Conservation (phyloP, 306 rosid genomes). For the Acacia melanoxylon region DNA sequence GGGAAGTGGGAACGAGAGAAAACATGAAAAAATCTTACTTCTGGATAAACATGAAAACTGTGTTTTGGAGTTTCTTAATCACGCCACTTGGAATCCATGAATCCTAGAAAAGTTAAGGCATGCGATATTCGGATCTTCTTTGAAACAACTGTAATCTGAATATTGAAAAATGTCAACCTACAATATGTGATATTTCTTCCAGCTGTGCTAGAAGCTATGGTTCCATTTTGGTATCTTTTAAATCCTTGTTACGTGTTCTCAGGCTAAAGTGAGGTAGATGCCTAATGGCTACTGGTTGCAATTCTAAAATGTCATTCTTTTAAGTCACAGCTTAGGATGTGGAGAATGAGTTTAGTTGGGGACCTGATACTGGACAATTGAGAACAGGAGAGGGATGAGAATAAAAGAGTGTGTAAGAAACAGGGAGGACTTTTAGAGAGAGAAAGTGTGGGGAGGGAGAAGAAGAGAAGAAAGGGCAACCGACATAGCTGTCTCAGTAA, state of each 20-base stretch:
- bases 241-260: neutral
- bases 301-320: neutral
- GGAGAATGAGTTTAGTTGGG: neutral
- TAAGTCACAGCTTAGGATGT: neutral
- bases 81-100: neutral
- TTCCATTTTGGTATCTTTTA: neutral
- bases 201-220: neutral
- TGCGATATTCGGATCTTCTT: neutral
- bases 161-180: neutral
- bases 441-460: neutral
- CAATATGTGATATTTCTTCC: neutral
- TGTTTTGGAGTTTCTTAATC: slow-evolving; percentile 5
- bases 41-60: neutral
- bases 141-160: neutral
- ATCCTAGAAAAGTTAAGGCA: neutral
- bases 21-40: neutral
- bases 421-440: neutral
- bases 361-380: neutral
- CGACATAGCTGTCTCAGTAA: neutral
- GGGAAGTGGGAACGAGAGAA: neutral
- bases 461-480: neutral
- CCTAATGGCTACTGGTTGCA: neutral
- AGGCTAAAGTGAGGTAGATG: neutral
- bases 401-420: neutral
- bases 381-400: too few relatives aligned